phyloP scores from a whole-genome alignment of 495 filamentous ascomycete genomes.

The Chaetomium tenue region DNA sequence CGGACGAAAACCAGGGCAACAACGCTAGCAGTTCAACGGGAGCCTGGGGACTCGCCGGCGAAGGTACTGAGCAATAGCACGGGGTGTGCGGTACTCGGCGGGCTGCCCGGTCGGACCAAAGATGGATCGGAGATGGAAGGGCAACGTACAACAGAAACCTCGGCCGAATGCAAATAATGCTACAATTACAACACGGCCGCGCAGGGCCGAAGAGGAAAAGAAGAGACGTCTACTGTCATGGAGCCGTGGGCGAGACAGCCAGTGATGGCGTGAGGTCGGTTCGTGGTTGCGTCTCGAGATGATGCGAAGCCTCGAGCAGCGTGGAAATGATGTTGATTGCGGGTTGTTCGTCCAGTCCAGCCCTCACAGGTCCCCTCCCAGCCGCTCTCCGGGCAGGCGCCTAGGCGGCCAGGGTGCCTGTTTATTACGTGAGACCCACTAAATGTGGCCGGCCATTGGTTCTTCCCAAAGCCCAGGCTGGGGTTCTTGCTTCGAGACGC shows the following conservation, averaged over 20 bases:
- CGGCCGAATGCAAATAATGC: constrained; percentile 31
- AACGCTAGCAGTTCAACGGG: neutral
- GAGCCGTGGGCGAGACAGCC: neutral
- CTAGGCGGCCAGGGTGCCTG: neutral
- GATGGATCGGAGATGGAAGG: constrained; percentile 4
- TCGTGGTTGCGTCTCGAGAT: neutral
- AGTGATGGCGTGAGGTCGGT: constrained; percentile 13
- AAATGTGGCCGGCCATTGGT: neutral
- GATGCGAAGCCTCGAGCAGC: constrained; percentile 13
- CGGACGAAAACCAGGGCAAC: neutral
- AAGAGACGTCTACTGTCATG: constrained; percentile 17
- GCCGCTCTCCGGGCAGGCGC: constrained; percentile 5
- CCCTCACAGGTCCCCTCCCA: neutral
- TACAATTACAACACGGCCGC: constrained; percentile 31
- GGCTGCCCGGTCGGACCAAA: neutral
- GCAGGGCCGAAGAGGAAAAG: constrained; percentile 14
- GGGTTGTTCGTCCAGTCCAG: constrained; percentile 3
- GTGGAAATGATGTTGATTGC: constrained; percentile 23
- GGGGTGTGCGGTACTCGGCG: constrained; percentile 5
- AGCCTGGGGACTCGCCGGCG: neutral
- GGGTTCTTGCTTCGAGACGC: constrained; percentile 2
- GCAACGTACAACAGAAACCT: constrained; percentile 27
- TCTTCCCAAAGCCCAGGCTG: neutral
- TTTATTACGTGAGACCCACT: constrained; percentile 1
- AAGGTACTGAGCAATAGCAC: neutral